Evolutionary conservation across 495 filamentous ascomycete species (phyloP).

Genomic region (Tuber aestivum): DNA sequence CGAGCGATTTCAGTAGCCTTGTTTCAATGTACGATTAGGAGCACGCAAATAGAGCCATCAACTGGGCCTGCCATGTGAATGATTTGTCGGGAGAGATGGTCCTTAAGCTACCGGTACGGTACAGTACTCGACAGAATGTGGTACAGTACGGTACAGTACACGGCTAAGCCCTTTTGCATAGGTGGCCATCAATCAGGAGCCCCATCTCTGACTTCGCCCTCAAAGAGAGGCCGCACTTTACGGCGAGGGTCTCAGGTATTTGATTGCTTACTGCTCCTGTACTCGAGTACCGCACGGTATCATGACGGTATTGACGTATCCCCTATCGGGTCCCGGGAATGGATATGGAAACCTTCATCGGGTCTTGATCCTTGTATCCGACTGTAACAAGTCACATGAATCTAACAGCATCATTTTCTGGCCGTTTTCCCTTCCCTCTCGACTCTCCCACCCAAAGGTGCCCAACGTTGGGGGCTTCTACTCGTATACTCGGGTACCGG

Average conservation of each 20-base stretch:
- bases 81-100: not conserved
- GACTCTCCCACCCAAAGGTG: not conserved
- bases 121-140: not conserved
- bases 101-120: not conserved
- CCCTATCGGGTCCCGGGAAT: not conserved
- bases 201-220: not conserved
- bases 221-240: not conserved
- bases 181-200: conserved; percentile 1
- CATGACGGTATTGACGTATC: not conserved
- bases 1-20: not conserved
- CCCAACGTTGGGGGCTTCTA: not conserved
- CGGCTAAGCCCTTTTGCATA: not conserved
- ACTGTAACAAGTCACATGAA: not conserved
- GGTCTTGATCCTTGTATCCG: not conserved
- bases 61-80: not conserved
- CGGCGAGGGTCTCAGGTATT: not conserved
- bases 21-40: not conserved
- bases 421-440: not conserved
- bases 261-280: not conserved
- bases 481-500: too few relatives aligned
- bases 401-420: not conserved
- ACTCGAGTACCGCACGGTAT: too few relatives aligned
- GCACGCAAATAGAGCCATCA: not conserved
- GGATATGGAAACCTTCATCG: not conserved
- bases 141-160: not conserved